Evolutionary conservation across 1,284 basidiomycete species (phyloP), one percentile per base, ranked within the genome.

Genomic region (Entoloma clypeatum): DNA sequence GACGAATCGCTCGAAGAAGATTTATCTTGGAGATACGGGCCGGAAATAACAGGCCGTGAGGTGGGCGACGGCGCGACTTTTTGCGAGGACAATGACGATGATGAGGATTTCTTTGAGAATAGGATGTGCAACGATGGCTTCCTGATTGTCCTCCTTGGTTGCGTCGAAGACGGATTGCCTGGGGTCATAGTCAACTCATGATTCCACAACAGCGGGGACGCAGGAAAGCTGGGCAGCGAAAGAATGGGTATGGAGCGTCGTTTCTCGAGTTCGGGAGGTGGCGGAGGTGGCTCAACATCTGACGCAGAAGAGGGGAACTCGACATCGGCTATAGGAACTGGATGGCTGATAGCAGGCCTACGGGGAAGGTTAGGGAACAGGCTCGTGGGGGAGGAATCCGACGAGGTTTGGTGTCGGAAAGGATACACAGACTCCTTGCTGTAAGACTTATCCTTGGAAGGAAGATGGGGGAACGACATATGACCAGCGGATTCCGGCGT

Each of bases 71-170:
- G 35, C 5, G 28, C 21, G 14, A 19, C 29, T 7, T 24, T 45
- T 13, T 52, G 44, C 3, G 55, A 48, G n/a, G 57, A 54, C 31
- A 66, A 48, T 4, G 69, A 65, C 14, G 71, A 69, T 1, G 63
- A 55, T 1, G 63, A 55, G 9, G 73, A 69, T 30, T 66, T 66
- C 56, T 74, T 78, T 17, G 72, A 65, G 54, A 79, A 75, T 17
- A 79, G 56, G 11, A 76, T 55, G 41, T 72, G 72, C 42, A 79
- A 53, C 3, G 77, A 79, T 2, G 76, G 74, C 46, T 74, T 77
- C 58, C 76, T 78, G 43, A 68, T 32, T 49, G 75, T 64, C 13
- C 58, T 59, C 21, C 60, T 39, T 22, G 44, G 44, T 11, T 30
- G 38, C 21, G 49, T 48, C 30, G 49, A 37, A 19, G 49, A 56